Conservation (phyloP, 139 green algal genomes). For the Auxenochlorella pyrenoidosa region DNA sequence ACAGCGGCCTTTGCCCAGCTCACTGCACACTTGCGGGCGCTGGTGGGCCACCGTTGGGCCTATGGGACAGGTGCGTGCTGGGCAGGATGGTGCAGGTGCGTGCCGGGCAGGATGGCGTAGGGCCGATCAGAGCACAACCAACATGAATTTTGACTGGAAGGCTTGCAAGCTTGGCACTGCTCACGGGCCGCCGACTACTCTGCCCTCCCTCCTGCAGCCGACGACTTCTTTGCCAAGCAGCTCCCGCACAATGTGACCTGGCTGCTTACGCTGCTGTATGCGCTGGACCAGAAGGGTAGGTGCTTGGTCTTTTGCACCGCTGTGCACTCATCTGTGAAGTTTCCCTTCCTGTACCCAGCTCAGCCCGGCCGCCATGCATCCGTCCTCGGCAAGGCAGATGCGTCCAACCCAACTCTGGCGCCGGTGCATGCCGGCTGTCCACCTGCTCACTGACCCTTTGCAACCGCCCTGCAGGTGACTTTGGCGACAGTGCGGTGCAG, state of each 20-base stretch:
- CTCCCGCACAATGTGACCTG: constrained; percentile 86
- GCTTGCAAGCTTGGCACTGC: neutral
- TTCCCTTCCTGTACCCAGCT: neutral
- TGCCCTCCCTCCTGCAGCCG: constrained; percentile 39
- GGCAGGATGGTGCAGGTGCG: no score
- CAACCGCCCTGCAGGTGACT: constrained; percentile 14
- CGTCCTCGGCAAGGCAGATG: neutral
- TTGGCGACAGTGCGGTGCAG: constrained; percentile 51
- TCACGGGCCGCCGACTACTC: neutral
- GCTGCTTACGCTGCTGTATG: constrained; percentile 79
- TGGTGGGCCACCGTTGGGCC: constrained; percentile 59
- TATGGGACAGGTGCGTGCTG: constrained; percentile 54
- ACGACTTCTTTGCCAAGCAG: constrained; percentile 87
- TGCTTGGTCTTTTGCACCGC: neutral
- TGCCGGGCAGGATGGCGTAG: neutral
- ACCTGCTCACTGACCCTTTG: neutral
- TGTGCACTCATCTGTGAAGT: no score
- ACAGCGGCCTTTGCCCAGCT: constrained; percentile 47
- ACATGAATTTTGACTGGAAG: no score
- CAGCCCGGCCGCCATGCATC: neutral
- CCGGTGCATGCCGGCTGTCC: neutral
- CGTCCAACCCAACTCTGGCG: neutral
- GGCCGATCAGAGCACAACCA: neutral
- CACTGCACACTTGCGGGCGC: constrained; percentile 44
- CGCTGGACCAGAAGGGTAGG: constrained; percentile 58